Percentiles rank a stretch among this genome's conserved stretches.
These are phyloP conservation scores for Candida germanica DNA, from an alignment of 805 yeast species.

Conservation along the genomic window DNA sequence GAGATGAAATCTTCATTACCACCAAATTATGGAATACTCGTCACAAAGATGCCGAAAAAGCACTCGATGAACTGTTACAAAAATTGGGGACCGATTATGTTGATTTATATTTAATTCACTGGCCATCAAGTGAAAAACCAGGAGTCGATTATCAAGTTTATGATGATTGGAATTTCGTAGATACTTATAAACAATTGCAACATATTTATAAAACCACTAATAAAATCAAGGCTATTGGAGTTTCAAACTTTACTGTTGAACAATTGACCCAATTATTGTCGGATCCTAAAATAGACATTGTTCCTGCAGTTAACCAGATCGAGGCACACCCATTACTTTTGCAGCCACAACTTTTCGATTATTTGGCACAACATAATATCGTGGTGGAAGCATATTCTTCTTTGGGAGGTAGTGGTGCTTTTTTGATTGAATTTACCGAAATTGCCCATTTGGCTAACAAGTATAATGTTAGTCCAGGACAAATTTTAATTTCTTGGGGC, in stretches of 20 bases:
- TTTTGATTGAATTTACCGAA: constrained; percentile 56
- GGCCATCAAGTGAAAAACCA: constrained; percentile 65
- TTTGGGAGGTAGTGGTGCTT: constrained; percentile 79
- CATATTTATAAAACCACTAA: constrained; percentile 56
- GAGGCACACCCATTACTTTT: constrained; percentile 88
- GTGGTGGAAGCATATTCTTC: constrained; percentile 77
- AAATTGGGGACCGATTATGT: constrained; percentile 50
- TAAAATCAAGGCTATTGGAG: constrained; percentile 59
- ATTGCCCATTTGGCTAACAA: constrained; percentile 53
- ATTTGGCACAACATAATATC: constrained; percentile 52
- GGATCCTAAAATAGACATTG: constrained; percentile 51
- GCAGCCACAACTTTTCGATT: constrained; percentile 62
- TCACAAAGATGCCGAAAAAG: constrained; percentile 21
- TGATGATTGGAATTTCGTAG: constrained; percentile 54
- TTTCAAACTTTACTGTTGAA: constrained; percentile 57
- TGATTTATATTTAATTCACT: constrained; percentile 64
- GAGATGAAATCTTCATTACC: constrained; percentile 73
- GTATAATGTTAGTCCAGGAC: constrained; percentile 57
- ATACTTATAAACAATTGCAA: constrained; percentile 60
- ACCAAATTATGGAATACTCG: constrained; percentile 85
- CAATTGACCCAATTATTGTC: constrained; percentile 66
- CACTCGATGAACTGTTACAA: constrained; percentile 30
- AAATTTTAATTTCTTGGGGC: constrained; percentile 78
- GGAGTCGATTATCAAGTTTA: constrained; percentile 40
- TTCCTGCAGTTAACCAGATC: constrained; percentile 64